These are phyloP conservation scores for Selaginella moellendorffii DNA, from an alignment of 75 land plant species.

Conservation along the genomic window DNA sequence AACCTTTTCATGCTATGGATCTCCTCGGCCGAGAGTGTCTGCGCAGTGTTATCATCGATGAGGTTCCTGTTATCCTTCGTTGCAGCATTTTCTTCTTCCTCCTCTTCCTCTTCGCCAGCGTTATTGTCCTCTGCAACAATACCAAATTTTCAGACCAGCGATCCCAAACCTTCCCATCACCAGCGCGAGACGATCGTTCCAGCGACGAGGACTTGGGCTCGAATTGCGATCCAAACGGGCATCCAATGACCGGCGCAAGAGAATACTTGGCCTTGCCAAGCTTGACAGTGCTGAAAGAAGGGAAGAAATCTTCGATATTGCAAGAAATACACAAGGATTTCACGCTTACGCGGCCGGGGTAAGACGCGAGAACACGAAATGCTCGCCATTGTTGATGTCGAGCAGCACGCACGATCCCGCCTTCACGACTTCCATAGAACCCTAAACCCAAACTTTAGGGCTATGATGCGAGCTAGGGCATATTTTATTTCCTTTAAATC, in stretches of 20 bases:
- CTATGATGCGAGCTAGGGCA: too few species aligned
- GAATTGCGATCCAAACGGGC: slow-evolving; percentile 71
- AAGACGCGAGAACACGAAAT: slow-evolving; percentile 70
- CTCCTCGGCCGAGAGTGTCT: slow-evolving; percentile 73
- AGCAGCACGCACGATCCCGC: slow-evolving; percentile 81
- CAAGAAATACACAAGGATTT: background rate
- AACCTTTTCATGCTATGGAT: slow-evolving; percentile 73
- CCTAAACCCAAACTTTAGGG: too few species aligned
- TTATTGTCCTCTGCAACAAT: background rate
- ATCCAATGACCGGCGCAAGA: slow-evolving; percentile 56
- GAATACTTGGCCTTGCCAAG: slow-evolving; percentile 65
- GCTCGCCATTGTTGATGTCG: slow-evolving; percentile 93
- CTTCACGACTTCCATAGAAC: background rate
- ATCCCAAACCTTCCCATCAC: background rate
- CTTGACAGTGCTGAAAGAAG: slow-evolving; percentile 47
- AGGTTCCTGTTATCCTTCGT: slow-evolving; percentile 52
- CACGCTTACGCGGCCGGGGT: slow-evolving; percentile 40
- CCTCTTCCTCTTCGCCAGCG: slow-evolving; percentile 14
- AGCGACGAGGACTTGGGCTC: slow-evolving; percentile 31
- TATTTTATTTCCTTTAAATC: too few species aligned
- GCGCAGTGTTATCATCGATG: slow-evolving; percentile 82
- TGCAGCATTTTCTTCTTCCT: slow-evolving; percentile 11
- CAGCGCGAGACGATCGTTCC: background rate
- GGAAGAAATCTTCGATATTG: background rate
- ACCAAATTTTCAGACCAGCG: background rate